A percentile compares a stretch with the other conserved stretches of the same genome.
These are phyloP conservation scores for Candida nonsorbophila DNA, from an alignment of 805 yeast genomes.

Conservation along the genomic window DNA sequence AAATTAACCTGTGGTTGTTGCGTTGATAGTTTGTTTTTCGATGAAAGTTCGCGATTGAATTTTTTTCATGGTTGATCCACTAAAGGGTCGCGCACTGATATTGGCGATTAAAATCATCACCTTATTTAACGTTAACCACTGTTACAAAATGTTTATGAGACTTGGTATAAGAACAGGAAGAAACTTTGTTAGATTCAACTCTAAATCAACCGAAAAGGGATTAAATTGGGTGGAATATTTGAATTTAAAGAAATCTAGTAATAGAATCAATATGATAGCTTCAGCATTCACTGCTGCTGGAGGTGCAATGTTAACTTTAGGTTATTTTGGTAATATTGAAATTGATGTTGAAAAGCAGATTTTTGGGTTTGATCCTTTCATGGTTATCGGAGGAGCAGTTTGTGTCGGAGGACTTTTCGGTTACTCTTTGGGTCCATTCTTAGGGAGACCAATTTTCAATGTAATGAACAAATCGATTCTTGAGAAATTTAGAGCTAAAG, in stretches of 20 bases:
- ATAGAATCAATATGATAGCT: conserved; percentile 60
- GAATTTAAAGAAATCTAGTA: conserved; percentile 66
- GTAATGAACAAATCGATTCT: conserved; percentile 44
- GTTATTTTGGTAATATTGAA: conserved; percentile 71
- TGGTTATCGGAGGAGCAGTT: conserved; percentile 72
- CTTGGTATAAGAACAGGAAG: too few species aligned
- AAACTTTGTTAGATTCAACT: too few species aligned
- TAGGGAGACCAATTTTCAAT: conserved; percentile 68
- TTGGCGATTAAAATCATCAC: too few species aligned
- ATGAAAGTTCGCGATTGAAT: too few species aligned
- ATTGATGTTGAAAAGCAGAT: conserved; percentile 83
- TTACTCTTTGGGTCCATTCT: conserved; percentile 74
- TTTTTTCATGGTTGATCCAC: too few species aligned
- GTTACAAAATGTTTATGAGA: too few species aligned
- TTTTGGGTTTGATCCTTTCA: conserved; percentile 85
- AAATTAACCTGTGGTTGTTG: too few species aligned
- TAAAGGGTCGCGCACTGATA: too few species aligned
- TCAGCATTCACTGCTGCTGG: conserved; percentile 63
- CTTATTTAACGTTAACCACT: too few species aligned
- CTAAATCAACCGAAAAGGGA: conserved; percentile 5
- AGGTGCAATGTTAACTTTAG: conserved; percentile 68
- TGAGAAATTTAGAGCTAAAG: conserved; percentile 50
- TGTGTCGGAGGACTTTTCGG: conserved; percentile 72
- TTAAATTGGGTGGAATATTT: conserved; percentile 82
- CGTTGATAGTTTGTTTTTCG: too few species aligned